Evolutionary conservation across 768 basidiomycete species (phyloP), one percentile per base, ranked within the genome.

Genomic region (Suillus paluster): DNA sequence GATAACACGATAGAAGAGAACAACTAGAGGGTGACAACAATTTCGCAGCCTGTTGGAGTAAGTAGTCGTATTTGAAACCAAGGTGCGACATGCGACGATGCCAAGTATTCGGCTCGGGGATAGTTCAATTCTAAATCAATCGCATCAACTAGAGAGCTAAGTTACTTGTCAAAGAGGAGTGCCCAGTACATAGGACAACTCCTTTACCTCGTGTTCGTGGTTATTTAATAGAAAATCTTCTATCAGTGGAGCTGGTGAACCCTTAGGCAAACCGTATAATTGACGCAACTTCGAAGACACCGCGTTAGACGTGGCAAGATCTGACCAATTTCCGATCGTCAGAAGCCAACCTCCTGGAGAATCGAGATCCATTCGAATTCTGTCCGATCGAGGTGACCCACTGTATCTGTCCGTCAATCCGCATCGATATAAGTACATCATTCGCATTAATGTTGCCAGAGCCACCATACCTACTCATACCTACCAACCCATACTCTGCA

Each of bases 271-370:
- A 27, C 25, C 52, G 52, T 50, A 33, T 3, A 52, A 52, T 12
- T 52, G 53, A 38, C 53, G 23, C 38, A 39, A 55, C 23, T 39
- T 39, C 38, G 54, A 55, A 39, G 54, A 39, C 54, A 55, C 54
- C 36, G 36, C 36, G 34, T 54, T 23, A 54, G 34, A 23, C 21
- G 11, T 54, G 15, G 23, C 36, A 55, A 39, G 54, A 55, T 55
- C 38, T 19, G 53, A 54, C 38, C 53, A 19, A 21, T 46, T 27
- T 5, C 38, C 38, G 39, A 41, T 41, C 39, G 23, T 21, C 4
- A 21, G 46, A 15, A 25, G 46, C 15, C 52, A 19, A 44, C 42
- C 53, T 54, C 21, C 34, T 54, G 21, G 34, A 15, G 36, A 54
- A 55, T 55, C 23, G 38, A 55, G 38, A 55, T 36, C 15, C 52